Percentiles rank a stretch among this genome's conserved stretches.
phyloP scores from a whole-genome alignment of 371 early-diverging fungal species.

The Syncephalastrum sp. region DNA sequence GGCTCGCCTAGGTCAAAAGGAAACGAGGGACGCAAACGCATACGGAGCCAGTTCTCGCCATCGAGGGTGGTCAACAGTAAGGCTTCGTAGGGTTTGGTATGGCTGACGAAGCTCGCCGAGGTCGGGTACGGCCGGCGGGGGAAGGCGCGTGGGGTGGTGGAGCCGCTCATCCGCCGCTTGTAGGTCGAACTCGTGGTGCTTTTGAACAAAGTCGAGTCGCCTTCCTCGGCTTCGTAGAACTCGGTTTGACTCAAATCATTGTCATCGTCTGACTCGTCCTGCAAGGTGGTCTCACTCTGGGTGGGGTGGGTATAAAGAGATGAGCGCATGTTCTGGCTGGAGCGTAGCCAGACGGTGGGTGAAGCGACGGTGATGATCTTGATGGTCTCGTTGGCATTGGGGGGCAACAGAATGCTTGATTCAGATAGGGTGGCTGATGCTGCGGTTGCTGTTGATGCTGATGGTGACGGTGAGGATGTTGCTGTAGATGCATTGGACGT shows the following conservation, averaged over 20 bases:
- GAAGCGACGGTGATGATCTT: slow-evolving; percentile 40
- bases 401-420: slow-evolving; percentile 42
- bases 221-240: slow-evolving; percentile 35
- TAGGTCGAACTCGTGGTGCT: slow-evolving; percentile 13
- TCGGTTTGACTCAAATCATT: slow-evolving; percentile 27
- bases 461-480: slow-evolving; percentile 2
- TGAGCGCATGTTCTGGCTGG: slow-evolving; percentile 2
- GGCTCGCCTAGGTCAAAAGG: slow-evolving; percentile 16
- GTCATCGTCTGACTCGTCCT: slow-evolving; percentile 5
- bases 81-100: slow-evolving; percentile 32
- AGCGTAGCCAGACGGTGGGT: slow-evolving; percentile 40
- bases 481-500: not conserved
- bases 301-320: slow-evolving; percentile 21
- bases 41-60: slow-evolving; percentile 34
- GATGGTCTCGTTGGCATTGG: slow-evolving; percentile 34
- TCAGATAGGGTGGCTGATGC: slow-evolving; percentile 20
- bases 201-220: slow-evolving; percentile 9
- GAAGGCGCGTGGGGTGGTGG: slow-evolving; percentile 28
- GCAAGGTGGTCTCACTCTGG: slow-evolving; percentile 24
- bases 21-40: slow-evolving; percentile 32
- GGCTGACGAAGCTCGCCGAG: not conserved
- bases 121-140: slow-evolving; percentile 1
- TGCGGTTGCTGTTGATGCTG: slow-evolving; percentile 1
- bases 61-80: slow-evolving; percentile 40
- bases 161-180: slow-evolving; percentile 32